Conservation (phyloP, 345 rosid species). For the Pugionium dolabratum region DNA sequence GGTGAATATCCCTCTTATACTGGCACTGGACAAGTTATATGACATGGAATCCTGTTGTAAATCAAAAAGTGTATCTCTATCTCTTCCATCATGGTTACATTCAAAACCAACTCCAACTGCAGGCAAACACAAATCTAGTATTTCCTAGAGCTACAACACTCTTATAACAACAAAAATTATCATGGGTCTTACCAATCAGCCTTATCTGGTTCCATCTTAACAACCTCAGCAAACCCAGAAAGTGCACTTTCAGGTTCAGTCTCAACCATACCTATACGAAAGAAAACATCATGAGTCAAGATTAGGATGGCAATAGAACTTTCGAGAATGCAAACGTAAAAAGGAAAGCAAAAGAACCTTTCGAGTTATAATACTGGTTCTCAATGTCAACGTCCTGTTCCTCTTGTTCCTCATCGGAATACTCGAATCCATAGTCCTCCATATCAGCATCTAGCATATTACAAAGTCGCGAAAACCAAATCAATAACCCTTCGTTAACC, state of each 20-base stretch:
- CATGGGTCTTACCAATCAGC: constrained; percentile 78
- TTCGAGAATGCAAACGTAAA: not conserved
- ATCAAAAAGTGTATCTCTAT: not conserved
- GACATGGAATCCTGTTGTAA: not conserved
- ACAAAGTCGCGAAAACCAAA: not conserved
- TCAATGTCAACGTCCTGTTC: constrained; percentile 98
- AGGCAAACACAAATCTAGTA: not conserved
- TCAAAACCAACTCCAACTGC: not conserved
- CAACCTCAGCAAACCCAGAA: constrained; percentile 91
- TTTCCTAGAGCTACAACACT: constrained; percentile 13
- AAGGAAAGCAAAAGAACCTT: constrained; percentile 47
- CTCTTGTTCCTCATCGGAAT: constrained; percentile 98
- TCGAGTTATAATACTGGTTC: constrained; percentile 95
- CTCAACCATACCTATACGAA: constrained; percentile 75
- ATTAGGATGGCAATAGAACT: not conserved
- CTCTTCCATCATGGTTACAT: not conserved
- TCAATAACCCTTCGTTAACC: constrained; percentile 16
- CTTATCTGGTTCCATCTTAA: constrained; percentile 94
- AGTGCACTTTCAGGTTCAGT: constrained; percentile 93
- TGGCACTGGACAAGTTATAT: not conserved
- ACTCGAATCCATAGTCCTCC: constrained; percentile 99
- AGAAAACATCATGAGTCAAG: not conserved
- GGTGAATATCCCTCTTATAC: not conserved
- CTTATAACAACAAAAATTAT: not conserved
- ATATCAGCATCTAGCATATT: constrained; percentile 84